Base-by-base conservation (phyloP, 108 stramenopile genomes). In the Parietichytrium sp. region DNA sequence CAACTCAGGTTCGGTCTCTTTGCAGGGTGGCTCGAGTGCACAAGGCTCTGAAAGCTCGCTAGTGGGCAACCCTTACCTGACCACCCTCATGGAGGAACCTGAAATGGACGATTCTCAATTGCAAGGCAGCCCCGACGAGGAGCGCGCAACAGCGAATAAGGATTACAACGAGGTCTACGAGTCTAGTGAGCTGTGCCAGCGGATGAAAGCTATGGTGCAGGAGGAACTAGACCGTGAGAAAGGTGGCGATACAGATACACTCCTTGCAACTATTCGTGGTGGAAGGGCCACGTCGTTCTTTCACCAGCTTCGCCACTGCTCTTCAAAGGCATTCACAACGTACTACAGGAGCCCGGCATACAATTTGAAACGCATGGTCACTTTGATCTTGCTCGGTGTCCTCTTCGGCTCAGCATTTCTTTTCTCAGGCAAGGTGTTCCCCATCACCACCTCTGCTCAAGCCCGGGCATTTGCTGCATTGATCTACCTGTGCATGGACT, bases 311-410 rank as follows among this genome's bases (percentile, higher is more conserved):
- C n/a, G n/a, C n/a, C n/a, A n/a, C n/a, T n/a, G n/a, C n/a, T n/a
- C n/a, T n/a, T n/a, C n/a, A n/a, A n/a, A n/a, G n/a, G n/a, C n/a
- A n/a, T n/a, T n/a, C n/a, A n/a, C n/a, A n/a, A n/a, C 51, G 61
- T 90, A 90, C 83, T 91, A 87, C 86, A 81, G 90, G 3, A 82
- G 84, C 51, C 87, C 87, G 7, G 26, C 86, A 18, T 91, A 90
- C 89, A 88, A 86, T 51, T 36, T 82, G 29, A 51, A 72, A 29
- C 86, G 88, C 49, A 27, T 85, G 29, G 7, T 86, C 29, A 47
- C 83, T 26, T 20, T 47, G 45, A 27, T 85, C 47, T 3, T 90
- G 3, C 48, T 88, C 13, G 88, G 80, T 18, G 30, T 89, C 31
- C 45, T 88, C 42, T 90, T 90, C 50, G 88, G 86, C 29, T 78